These are phyloP conservation scores for Thymus mandschuricus DNA, from an alignment of 257 asterid species.

Conservation along the genomic window DNA sequence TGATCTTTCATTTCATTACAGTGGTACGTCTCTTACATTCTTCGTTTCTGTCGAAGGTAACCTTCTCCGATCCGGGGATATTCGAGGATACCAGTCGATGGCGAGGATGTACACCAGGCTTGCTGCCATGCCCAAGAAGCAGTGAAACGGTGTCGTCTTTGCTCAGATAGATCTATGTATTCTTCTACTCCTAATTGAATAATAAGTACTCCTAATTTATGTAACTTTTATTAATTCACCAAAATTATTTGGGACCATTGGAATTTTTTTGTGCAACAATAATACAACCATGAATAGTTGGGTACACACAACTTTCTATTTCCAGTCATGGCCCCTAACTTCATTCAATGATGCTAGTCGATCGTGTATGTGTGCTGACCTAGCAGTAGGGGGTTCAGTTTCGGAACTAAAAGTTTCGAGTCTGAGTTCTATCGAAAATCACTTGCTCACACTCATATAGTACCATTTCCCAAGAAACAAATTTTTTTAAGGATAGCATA, in stretches of 20 bases:
- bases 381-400: too few relatives aligned
- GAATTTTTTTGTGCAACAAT: not conserved
- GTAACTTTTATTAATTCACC: not conserved
- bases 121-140: conserved; percentile 98
- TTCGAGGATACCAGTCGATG: conserved; percentile 94
- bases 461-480: too few relatives aligned
- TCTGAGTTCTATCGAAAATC: too few relatives aligned
- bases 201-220: not conserved
- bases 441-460: too few relatives aligned
- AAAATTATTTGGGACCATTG: not conserved
- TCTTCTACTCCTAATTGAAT: too few relatives aligned
- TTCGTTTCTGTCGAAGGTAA: conserved; percentile 53
- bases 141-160: conserved; percentile 37
- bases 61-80: conserved; percentile 94
- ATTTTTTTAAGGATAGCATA: too few relatives aligned
- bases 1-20: not conserved
- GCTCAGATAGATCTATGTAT: not conserved
- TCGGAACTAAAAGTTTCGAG: too few relatives aligned
- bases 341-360: not conserved
- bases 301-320: conserved; percentile 1
- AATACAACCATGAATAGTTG: not conserved
- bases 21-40: not conserved
- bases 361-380: too few relatives aligned
- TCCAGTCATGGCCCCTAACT: conserved; percentile 8
- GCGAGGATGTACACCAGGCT: conserved; percentile 97